Percentiles rank a stretch among this genome's conserved stretches.
Evolutionary conservation across 2,329 filamentous ascomycete genomes (phyloP).

Genomic region (Penicillium fuscoglaucum): DNA sequence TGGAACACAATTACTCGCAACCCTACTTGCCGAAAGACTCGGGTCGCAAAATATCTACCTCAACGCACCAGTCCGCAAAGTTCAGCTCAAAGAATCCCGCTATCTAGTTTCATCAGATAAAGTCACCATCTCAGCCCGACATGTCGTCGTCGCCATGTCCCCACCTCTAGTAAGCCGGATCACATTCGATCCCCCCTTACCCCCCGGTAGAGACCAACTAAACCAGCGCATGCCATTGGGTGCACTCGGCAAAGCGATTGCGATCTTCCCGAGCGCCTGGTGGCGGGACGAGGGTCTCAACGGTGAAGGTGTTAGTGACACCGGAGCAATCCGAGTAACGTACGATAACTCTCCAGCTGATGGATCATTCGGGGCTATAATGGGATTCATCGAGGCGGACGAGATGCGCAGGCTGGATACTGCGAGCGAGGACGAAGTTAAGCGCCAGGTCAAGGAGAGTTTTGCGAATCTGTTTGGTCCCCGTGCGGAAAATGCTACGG

Average conservation of each 20-base stretch:
- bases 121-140: background rate
- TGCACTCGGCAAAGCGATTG: constrained; percentile 15
- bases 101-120: background rate
- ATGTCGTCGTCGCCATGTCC: constrained; percentile 8
- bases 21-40: background rate
- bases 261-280: constrained; percentile 18
- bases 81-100: background rate
- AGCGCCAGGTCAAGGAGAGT: constrained; percentile 8
- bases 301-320: constrained; percentile 22
- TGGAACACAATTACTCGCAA: constrained; percentile 4
- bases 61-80: background rate
- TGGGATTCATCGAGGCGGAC: constrained; percentile 32
- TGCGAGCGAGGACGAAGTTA: constrained; percentile 22
- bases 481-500: constrained; percentile 15
- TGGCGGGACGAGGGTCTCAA: constrained; percentile 24
- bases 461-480: constrained; percentile 5
- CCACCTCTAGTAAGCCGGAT: background rate
- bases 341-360: constrained; percentile 25
- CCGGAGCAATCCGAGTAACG: constrained; percentile 20
- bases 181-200: background rate
- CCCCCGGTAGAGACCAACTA: constrained; percentile 11
- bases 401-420: constrained; percentile 24
- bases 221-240: constrained; percentile 20
- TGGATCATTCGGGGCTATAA: constrained; percentile 26
- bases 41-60: background rate